These are phyloP conservation scores for Tolypocladium paradoxum DNA, from an alignment of 2,329 filamentous ascomycete species.

Conservation along the genomic window DNA sequence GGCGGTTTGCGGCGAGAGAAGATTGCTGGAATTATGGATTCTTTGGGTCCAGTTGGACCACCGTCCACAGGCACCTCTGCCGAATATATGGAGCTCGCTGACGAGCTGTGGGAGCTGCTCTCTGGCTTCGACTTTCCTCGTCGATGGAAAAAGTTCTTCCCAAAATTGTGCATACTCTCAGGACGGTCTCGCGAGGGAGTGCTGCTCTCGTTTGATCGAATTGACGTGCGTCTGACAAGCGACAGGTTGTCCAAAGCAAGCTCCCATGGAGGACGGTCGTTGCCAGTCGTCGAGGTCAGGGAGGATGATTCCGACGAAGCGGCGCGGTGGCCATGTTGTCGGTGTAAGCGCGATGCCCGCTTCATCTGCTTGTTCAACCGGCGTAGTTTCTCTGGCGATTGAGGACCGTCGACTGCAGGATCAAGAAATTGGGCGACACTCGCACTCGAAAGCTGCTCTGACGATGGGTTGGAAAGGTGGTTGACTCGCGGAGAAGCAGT, in stretches of 20 bases:
- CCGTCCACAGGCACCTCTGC: slow-evolving; percentile 28
- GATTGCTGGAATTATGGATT: slow-evolving; percentile 37
- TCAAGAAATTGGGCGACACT: slow-evolving; percentile 36
- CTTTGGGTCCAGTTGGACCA: slow-evolving; percentile 22
- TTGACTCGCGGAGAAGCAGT: slow-evolving; percentile 2
- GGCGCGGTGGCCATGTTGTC: slow-evolving; percentile 20
- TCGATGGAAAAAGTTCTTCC: slow-evolving; percentile 48
- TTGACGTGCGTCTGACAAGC: slow-evolving; percentile 46
- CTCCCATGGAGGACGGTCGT: slow-evolving; percentile 39
- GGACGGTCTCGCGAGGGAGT: slow-evolving; percentile 42
- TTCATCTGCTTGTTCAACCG: slow-evolving; percentile 50
- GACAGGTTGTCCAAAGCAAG: slow-evolving; percentile 33
- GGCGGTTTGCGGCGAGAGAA: slow-evolving; percentile 38
- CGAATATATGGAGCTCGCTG: slow-evolving; percentile 37
- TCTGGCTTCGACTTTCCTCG: slow-evolving; percentile 39
- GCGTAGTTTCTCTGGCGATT: slow-evolving; percentile 48
- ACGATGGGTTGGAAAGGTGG: slow-evolving; percentile 4
- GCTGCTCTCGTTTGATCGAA: slow-evolving; percentile 41
- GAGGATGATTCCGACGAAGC: slow-evolving; percentile 48
- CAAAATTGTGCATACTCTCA: slow-evolving; percentile 49
- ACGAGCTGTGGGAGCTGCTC: slow-evolving; percentile 35
- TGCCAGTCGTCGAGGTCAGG: slow-evolving; percentile 29
- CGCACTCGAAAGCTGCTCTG: slow-evolving; percentile 7
- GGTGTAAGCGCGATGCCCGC: slow-evolving; percentile 33
- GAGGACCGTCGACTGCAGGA: slow-evolving; percentile 49